These are phyloP conservation scores for Rosa multiflora DNA, from an alignment of 306 rosid species.

Conservation along the genomic window DNA sequence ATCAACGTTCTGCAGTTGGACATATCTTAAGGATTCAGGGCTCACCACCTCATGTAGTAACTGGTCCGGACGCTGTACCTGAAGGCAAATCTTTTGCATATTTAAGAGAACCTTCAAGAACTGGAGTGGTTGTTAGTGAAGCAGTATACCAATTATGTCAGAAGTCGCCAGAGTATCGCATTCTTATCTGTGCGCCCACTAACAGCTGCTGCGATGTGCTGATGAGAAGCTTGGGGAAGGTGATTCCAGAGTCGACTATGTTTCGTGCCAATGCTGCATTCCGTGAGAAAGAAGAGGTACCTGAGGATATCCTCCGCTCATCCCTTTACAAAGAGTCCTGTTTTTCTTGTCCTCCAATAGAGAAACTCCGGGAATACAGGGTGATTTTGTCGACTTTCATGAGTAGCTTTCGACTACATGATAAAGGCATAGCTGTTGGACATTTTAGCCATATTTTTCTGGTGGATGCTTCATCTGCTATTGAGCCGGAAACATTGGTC, in stretches of 20 bases:
- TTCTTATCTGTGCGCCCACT: slow-evolving; percentile 31
- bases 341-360: slow-evolving; percentile 34
- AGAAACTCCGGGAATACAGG: slow-evolving; percentile 22
- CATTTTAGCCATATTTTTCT: slow-evolving; percentile 37
- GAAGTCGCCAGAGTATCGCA: slow-evolving; percentile 10
- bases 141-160: slow-evolving; percentile 20
- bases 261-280: slow-evolving; percentile 31
- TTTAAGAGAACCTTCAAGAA: slow-evolving; percentile 15
- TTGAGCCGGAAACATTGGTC: slow-evolving; percentile 35
- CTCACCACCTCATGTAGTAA: slow-evolving; percentile 36
- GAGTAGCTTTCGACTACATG: slow-evolving; percentile 34
- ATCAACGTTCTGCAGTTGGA: slow-evolving; percentile 15
- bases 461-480: slow-evolving; percentile 42
- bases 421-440: slow-evolving; percentile 29
- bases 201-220: slow-evolving; percentile 30
- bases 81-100: slow-evolving; percentile 2
- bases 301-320: slow-evolving; percentile 33
- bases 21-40: slow-evolving; percentile 15
- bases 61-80: slow-evolving; percentile 19
- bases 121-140: slow-evolving; percentile 25
- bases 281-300: slow-evolving; percentile 25
- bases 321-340: slow-evolving; percentile 22
- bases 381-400: slow-evolving; percentile 42
- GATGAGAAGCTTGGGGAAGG: slow-evolving; percentile 23
- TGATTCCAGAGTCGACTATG: slow-evolving; percentile 29